These are phyloP conservation scores for Pluteus cervinus DNA, from an alignment of 768 basidiomycete genomes.

Conservation along the genomic window DNA sequence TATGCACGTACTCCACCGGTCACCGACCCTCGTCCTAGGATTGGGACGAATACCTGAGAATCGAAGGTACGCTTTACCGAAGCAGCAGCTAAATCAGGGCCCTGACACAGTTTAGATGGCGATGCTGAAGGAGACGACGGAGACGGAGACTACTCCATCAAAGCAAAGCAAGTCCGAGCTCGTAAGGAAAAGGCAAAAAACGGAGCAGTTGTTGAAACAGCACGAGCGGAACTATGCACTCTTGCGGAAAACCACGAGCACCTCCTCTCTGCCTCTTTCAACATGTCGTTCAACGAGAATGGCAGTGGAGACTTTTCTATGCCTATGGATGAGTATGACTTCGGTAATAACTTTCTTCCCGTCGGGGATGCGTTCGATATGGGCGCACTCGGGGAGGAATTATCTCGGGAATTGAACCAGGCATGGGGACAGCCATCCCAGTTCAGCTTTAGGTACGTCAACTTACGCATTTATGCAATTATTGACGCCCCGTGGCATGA, in stretches of 20 bases:
- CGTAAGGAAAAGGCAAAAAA: slow-evolving; percentile 21
- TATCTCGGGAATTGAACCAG: slow-evolving; percentile 76
- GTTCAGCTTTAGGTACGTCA: slow-evolving; percentile 13
- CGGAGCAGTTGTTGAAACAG: slow-evolving; percentile 32
- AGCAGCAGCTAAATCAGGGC: background rate
- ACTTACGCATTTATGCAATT: slow-evolving; percentile 11
- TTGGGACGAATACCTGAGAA: slow-evolving; percentile 58
- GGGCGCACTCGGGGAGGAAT: slow-evolving; percentile 65
- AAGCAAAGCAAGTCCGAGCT: slow-evolving; percentile 13
- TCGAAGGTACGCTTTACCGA: slow-evolving; percentile 28
- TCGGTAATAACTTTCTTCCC: slow-evolving; percentile 44
- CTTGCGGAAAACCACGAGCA: slow-evolving; percentile 69
- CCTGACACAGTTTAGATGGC: background rate
- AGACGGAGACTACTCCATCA: slow-evolving; percentile 38
- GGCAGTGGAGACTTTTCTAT: slow-evolving; percentile 51
- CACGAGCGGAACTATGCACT: slow-evolving; percentile 52
- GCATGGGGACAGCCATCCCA: slow-evolving; percentile 19
- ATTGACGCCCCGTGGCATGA: too few relatives aligned
- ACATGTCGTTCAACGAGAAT: slow-evolving; percentile 46
- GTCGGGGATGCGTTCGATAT: slow-evolving; percentile 52
- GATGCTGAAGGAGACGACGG: slow-evolving; percentile 36
- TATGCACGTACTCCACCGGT: background rate
- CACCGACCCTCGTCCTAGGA: slow-evolving; percentile 34
- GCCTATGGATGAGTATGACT: slow-evolving; percentile 36
- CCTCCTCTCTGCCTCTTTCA: slow-evolving; percentile 60